These are phyloP conservation scores for Dioszegia crocea DNA, from an alignment of 768 basidiomycete genomes.

Conservation along the genomic window DNA sequence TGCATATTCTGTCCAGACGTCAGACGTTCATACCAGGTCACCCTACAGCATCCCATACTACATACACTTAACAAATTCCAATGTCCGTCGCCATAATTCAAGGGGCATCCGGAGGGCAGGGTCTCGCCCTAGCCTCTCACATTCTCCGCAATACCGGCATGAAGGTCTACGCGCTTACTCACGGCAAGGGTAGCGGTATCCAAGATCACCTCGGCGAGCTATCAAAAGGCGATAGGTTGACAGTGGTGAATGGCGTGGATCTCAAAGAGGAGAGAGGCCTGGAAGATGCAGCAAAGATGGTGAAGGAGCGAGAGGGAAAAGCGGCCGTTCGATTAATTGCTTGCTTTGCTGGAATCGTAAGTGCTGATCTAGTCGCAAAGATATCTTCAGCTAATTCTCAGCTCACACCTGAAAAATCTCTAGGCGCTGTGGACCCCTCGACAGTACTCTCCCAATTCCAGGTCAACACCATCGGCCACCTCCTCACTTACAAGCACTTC, in stretches of 20 bases:
- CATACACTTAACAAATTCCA: no score
- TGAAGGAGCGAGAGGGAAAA: conserved; percentile 45
- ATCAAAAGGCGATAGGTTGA: conserved; percentile 24
- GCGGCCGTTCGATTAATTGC: conserved; percentile 48
- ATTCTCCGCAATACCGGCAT: conserved; percentile 48
- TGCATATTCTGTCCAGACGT: no score
- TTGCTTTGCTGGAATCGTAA: conserved; percentile 51
- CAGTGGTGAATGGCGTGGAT: conserved; percentile 47
- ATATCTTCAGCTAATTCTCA: conserved; percentile 11
- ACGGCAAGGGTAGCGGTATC: conserved; percentile 29
- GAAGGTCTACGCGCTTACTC: conserved; percentile 49
- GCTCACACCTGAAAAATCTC: conserved; percentile 53
- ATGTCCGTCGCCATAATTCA: conserved; percentile 47
- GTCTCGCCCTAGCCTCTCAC: conserved; percentile 43
- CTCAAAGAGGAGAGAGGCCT: conserved; percentile 46
- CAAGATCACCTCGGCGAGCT: conserved; percentile 28
- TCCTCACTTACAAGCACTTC: conserved; percentile 53
- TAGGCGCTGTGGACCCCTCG: conserved; percentile 41
- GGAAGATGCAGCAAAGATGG: conserved; percentile 45
- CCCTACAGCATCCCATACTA: neutral
- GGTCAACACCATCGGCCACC: conserved; percentile 53
- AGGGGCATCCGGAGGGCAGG: conserved; percentile 42
- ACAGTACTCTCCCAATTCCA: conserved; percentile 47
- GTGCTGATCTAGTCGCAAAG: conserved; percentile 9
- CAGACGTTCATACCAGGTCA: no score